phyloP scores from a whole-genome alignment of 805 yeast genomes.

The Starmerella floris region DNA sequence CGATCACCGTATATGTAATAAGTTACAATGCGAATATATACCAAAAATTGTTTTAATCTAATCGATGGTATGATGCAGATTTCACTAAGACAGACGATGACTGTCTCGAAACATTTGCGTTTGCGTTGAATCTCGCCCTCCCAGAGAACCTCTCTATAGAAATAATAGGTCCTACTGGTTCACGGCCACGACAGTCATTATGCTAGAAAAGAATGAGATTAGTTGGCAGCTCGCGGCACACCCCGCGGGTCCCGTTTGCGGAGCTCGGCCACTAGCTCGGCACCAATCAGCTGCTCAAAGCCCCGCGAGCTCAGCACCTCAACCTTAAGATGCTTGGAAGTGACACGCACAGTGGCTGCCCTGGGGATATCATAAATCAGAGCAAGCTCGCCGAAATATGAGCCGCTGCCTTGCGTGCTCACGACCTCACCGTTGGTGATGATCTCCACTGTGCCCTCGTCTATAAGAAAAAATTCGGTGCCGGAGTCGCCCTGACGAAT shows the following conservation, averaged over 20 bases:
- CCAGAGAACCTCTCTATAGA: too few species aligned
- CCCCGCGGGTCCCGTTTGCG: constrained; percentile 63
- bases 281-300: constrained; percentile 86
- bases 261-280: constrained; percentile 70
- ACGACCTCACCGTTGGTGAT: constrained; percentile 44
- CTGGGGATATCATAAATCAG: constrained; percentile 82
- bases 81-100: too few species aligned
- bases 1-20: too few species aligned
- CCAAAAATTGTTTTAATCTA: too few species aligned
- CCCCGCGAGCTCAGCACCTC: constrained; percentile 90
- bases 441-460: constrained; percentile 74
- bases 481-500: constrained; percentile 80
- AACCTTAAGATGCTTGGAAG: constrained; percentile 52
- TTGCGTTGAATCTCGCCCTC: background rate
- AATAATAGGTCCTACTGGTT: too few species aligned
- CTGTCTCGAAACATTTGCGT: too few species aligned
- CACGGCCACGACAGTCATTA: too few species aligned
- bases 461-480: constrained; percentile 59
- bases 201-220: background rate
- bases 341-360: constrained; percentile 81
- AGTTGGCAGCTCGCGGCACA: background rate
- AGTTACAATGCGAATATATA: too few species aligned
- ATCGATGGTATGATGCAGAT: too few species aligned
- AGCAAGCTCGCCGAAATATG: constrained; percentile 94
- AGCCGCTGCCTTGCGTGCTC: constrained; percentile 56